Conservation (phyloP, 2,329 filamentous ascomycete genomes). For the Colletotrichum tofieldiae region DNA sequence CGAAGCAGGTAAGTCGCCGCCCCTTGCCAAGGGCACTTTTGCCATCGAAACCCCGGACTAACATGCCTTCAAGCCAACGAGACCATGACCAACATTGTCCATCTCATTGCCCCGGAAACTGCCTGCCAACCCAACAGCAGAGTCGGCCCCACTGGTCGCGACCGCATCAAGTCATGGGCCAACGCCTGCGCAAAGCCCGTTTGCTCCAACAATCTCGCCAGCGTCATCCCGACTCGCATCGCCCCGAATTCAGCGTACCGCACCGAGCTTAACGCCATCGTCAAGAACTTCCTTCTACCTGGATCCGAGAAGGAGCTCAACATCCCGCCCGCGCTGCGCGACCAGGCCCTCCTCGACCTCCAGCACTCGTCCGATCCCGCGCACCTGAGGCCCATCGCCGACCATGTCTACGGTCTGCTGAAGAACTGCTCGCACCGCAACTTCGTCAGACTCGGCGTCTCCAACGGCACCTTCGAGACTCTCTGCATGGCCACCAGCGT, state of each 20-base stretch:
- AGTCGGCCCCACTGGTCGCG: conserved; percentile 38
- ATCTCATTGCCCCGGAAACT: conserved; percentile 51
- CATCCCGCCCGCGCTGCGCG: conserved; percentile 60
- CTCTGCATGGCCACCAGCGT: conserved; percentile 62
- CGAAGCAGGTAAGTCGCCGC: conserved; percentile 51
- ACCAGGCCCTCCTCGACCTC: conserved; percentile 55
- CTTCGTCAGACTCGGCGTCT: conserved; percentile 69
- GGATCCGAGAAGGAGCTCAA: conserved; percentile 63
- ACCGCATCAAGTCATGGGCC: conserved; percentile 47
- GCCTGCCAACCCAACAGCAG: conserved; percentile 46
- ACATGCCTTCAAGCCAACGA: conserved; percentile 46
- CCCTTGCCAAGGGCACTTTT: not conserved
- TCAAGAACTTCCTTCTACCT: conserved; percentile 58
- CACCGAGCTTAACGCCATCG: conserved; percentile 57
- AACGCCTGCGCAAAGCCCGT: conserved; percentile 39
- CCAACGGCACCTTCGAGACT: conserved; percentile 66
- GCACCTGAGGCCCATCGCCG: conserved; percentile 59
- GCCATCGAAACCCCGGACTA: not conserved
- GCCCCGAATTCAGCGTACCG: conserved; percentile 41
- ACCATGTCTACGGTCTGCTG: conserved; percentile 63
- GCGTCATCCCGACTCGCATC: conserved; percentile 40
- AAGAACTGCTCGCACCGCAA: conserved; percentile 65
- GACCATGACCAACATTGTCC: conserved; percentile 53
- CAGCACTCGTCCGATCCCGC: conserved; percentile 55
- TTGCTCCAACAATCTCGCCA: conserved; percentile 27